phyloP scores from a whole-genome alignment of 176 grass and related monocot species.

The Areca catechu region DNA sequence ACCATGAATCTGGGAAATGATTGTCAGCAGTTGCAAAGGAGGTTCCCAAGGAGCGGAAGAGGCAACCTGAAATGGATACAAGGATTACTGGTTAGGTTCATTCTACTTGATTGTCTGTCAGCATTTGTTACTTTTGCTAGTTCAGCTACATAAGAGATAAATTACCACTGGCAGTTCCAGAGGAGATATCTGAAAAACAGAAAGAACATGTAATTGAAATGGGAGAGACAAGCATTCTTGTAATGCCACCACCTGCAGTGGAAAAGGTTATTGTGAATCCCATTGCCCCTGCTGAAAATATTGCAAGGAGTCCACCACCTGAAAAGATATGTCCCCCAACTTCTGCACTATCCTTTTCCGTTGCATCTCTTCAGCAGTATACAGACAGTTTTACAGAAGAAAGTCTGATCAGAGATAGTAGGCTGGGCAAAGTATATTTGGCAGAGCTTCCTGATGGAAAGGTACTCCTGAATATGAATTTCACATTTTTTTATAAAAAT shows the following conservation, averaged over 20 bases:
- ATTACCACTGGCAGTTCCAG: constrained; percentile 23
- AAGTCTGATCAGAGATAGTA: constrained; percentile 81
- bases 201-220: constrained; percentile 61
- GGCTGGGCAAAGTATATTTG: constrained; percentile 69
- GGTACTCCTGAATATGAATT: constrained; percentile 30
- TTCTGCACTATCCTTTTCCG: constrained; percentile 68
- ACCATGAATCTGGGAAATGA: background rate
- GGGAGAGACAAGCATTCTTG: constrained; percentile 38
- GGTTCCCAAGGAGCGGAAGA: constrained; percentile 17
- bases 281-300: constrained; percentile 38
- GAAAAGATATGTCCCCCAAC: constrained; percentile 40
- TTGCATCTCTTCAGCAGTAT: constrained; percentile 78
- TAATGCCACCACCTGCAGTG: constrained; percentile 29
- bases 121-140: too few species aligned
- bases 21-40: constrained; percentile 11
- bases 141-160: background rate
- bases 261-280: constrained; percentile 38
- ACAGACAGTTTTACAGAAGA: constrained; percentile 78
- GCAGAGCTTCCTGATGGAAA: constrained; percentile 77
- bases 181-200: constrained; percentile 27
- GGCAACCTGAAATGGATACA: constrained; percentile 29
- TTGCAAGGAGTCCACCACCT: constrained; percentile 25
- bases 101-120: background rate
- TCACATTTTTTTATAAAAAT: too few species aligned
- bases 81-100: constrained; percentile 35